A percentile compares a stretch with the other conserved stretches of the same genome.
Evolutionary conservation across 2,329 filamentous ascomycete species (phyloP).

Genomic region (Paraphoma sp.): DNA sequence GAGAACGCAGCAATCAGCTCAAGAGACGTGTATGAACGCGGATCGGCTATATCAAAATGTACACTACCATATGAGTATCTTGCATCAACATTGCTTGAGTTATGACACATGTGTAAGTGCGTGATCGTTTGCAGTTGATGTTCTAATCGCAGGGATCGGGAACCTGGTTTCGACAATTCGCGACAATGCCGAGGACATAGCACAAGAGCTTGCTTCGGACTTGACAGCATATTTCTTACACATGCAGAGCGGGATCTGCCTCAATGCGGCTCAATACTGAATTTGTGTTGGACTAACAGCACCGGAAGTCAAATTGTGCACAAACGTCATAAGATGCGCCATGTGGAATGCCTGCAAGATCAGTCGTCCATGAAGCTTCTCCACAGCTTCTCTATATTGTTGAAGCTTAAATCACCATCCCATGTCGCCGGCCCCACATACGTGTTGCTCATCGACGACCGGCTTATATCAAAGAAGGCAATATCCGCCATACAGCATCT

Average conservation of each 20-base stretch:
- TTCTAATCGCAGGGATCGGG: too few species aligned
- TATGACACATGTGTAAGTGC: too few species aligned
- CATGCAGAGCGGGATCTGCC: too few species aligned
- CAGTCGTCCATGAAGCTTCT: not conserved
- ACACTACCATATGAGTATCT: not conserved
- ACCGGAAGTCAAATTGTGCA: not conserved
- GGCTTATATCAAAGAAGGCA: conserved; percentile 16
- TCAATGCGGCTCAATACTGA: too few species aligned
- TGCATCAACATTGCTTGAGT: not conserved
- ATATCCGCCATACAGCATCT: conserved; percentile 12
- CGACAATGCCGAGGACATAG: too few species aligned
- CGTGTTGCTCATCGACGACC: conserved; percentile 5
- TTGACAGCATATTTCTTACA: too few species aligned
- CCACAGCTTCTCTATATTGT: not conserved
- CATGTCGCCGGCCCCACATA: conserved; percentile 13
- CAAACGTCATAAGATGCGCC: not conserved
- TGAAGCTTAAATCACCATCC: not conserved
- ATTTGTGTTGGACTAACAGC: not conserved
- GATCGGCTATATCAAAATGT: not conserved
- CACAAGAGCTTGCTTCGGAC: too few species aligned
- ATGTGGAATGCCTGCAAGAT: not conserved
- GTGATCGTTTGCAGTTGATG: too few species aligned
- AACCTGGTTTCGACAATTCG: too few species aligned
- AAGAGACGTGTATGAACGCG: not conserved
- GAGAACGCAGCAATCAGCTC: not conserved